A percentile compares a stretch with the other conserved stretches of the same genome.
Evolutionary conservation across 1,284 basidiomycete genomes (phyloP).

Genomic region (Cryptococcus jaspeensis): DNA sequence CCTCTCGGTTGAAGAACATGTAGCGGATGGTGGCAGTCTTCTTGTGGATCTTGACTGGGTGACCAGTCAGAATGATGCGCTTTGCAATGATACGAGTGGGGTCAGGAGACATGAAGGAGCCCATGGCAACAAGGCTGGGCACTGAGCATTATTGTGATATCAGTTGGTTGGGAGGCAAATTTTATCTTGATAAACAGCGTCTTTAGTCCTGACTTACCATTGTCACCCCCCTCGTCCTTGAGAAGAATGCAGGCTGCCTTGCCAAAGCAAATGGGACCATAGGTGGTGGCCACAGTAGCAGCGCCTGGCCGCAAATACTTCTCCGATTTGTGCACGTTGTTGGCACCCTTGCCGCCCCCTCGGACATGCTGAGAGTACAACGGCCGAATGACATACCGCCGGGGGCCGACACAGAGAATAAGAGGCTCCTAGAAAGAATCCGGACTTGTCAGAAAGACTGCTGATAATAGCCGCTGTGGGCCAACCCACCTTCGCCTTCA

Average conservation of each 20-base stretch:
- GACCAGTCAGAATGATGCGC: constrained; percentile 87
- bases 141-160: constrained; percentile 51
- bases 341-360: constrained; percentile 82
- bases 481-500: constrained; percentile 77
- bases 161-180: neutral
- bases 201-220: constrained; percentile 56
- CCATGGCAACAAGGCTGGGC: constrained; percentile 84
- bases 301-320: constrained; percentile 81
- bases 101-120: constrained; percentile 82
- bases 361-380: constrained; percentile 89
- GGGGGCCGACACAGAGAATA: constrained; percentile 83
- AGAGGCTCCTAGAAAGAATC: constrained; percentile 67
- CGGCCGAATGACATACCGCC: constrained; percentile 79
- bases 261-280: constrained; percentile 87
- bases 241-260: constrained; percentile 74
- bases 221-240: constrained; percentile 62
- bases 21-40: constrained; percentile 96
- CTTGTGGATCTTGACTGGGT: constrained; percentile 97
- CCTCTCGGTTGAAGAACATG: constrained; percentile 96
- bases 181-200: neutral
- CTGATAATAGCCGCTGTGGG: neutral
- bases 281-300: constrained; percentile 80
- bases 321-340: constrained; percentile 98
- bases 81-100: constrained; percentile 91
- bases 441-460: too few species aligned